These are phyloP conservation scores for Aspergillus oerlinghausenensis DNA, from an alignment of 2,329 filamentous ascomycete genomes.

Conservation along the genomic window DNA sequence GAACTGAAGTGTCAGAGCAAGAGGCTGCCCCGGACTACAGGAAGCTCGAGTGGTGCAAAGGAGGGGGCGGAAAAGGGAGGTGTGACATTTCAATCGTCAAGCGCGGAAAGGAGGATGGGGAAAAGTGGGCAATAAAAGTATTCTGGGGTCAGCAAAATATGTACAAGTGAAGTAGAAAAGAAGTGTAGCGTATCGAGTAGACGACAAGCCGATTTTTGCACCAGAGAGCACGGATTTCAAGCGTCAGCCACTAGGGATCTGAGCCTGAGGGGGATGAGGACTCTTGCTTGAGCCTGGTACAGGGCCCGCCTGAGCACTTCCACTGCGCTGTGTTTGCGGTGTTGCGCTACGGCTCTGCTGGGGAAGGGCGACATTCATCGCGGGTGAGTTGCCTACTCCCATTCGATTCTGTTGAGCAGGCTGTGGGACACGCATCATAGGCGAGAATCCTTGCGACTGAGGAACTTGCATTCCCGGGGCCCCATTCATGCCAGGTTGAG, in stretches of 20 bases:
- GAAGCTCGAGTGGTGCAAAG: not conserved
- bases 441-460: slow-evolving; percentile 49
- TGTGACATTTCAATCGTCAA: slow-evolving; percentile 1
- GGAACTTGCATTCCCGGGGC: slow-evolving; percentile 39
- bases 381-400: slow-evolving; percentile 38
- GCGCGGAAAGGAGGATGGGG: not conserved
- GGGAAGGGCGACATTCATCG: slow-evolving; percentile 40
- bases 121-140: slow-evolving; percentile 10
- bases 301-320: slow-evolving; percentile 38
- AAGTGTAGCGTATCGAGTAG: slow-evolving; percentile 1
- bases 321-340: slow-evolving; percentile 43
- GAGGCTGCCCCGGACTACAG: not conserved
- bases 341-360: slow-evolving; percentile 43
- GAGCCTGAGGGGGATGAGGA: slow-evolving; percentile 39
- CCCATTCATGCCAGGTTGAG: slow-evolving; percentile 33
- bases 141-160: slow-evolving; percentile 23
- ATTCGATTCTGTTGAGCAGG: slow-evolving; percentile 39
- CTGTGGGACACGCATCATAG: slow-evolving; percentile 51
- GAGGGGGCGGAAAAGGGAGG: slow-evolving; percentile 2
- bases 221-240: not conserved
- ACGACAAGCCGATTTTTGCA: not conserved
- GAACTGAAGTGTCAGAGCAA: not conserved
- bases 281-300: slow-evolving; percentile 38
- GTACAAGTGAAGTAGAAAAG: slow-evolving; percentile 26
- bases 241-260: slow-evolving; percentile 34